These are phyloP conservation scores for Picochlorum sp. DNA, from an alignment of 139 green algal species.

Conservation along the genomic window DNA sequence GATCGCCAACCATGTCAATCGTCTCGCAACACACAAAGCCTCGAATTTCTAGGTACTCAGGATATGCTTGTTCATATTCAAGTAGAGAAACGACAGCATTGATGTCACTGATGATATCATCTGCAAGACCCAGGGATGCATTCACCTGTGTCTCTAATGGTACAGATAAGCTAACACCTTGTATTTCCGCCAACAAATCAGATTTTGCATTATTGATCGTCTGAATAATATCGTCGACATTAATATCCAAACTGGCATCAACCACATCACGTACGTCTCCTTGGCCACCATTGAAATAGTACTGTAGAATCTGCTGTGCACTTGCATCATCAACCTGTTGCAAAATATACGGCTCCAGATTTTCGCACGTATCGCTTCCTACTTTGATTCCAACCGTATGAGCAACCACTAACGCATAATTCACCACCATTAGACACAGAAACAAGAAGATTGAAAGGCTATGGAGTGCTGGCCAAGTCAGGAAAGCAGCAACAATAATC, in stretches of 20 bases:
- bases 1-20: constrained; percentile 7
- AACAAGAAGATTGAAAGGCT: constrained; percentile 11
- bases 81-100: neutral
- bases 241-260: neutral
- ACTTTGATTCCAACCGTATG: constrained; percentile 19
- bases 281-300: constrained; percentile 9
- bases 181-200: neutral
- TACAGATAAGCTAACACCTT: neutral
- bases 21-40: constrained; percentile 13
- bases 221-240: constrained; percentile 5
- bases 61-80: constrained; percentile 2
- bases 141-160: neutral
- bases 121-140: neutral
- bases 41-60: constrained; percentile 11
- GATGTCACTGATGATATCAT: neutral
- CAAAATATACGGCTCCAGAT: constrained; percentile 20
- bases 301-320: neutral
- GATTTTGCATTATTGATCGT: neutral
- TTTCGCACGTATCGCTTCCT: constrained; percentile 8
- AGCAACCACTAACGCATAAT: constrained; percentile 6
- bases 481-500: neutral
- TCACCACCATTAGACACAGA: constrained; percentile 7
- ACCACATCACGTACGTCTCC: neutral
- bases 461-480: constrained; percentile 1
- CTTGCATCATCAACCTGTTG: neutral